Evolutionary conservation across 495 filamentous ascomycete genomes (phyloP).

Genomic region (Geoglossum glabrum): DNA sequence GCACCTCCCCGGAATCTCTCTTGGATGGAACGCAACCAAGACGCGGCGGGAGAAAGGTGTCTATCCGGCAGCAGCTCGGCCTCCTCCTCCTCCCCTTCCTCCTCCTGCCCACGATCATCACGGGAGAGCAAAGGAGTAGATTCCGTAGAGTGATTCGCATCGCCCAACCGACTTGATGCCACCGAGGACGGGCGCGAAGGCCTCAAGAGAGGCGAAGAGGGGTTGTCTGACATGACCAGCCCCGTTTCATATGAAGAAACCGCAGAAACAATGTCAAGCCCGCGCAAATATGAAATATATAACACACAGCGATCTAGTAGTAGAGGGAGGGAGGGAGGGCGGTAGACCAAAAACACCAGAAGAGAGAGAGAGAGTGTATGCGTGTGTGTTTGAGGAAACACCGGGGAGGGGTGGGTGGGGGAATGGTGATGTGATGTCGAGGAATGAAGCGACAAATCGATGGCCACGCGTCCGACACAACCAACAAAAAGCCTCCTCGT

Average conservation of each 20-base stretch:
- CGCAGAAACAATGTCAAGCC: background rate
- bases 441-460: no score
- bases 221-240: background rate
- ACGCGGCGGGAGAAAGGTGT: background rate
- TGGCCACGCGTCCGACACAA: no score
- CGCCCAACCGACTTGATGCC: conserved; percentile 16
- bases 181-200: conserved; percentile 14
- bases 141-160: conserved; percentile 20
- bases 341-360: no score
- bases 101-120: conserved; percentile 19
- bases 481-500: no score
- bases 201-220: background rate
- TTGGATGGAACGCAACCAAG: background rate
- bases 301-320: background rate
- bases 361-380: no score
- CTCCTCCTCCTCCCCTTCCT: conserved; percentile 17
- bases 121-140: conserved; percentile 32
- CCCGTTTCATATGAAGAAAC: background rate
- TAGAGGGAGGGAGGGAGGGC: background rate
- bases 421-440: no score
- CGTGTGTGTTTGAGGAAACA: no score
- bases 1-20: background rate
- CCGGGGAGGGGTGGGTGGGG: no score
- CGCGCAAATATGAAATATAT: background rate
- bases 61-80: conserved; percentile 16